phyloP scores from a whole-genome alignment of 768 basidiomycete genomes.

The Pleurotus pulmonarius region DNA sequence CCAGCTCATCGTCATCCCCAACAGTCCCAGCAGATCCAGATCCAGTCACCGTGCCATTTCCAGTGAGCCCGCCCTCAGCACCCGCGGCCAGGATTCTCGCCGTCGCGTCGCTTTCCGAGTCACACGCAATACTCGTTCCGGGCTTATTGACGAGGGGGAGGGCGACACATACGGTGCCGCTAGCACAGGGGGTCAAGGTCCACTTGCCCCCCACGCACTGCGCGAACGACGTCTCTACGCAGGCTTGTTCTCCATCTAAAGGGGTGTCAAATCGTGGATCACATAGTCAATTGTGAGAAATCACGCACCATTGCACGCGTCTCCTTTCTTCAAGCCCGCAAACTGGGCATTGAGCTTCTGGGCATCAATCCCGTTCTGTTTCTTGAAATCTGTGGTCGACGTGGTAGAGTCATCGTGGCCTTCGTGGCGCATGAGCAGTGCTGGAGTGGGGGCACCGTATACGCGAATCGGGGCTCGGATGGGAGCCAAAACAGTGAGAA shows the following conservation, averaged over 20 bases:
- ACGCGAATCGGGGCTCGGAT: slow-evolving; percentile 17
- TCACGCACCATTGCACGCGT: slow-evolving; percentile 43
- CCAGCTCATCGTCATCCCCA: slow-evolving; percentile 8
- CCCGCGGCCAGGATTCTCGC: slow-evolving; percentile 38
- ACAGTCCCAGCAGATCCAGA: slow-evolving; percentile 8
- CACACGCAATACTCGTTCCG: slow-evolving; percentile 44
- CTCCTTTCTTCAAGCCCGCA: slow-evolving; percentile 32
- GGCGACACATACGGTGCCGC: slow-evolving; percentile 37
- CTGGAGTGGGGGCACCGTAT: slow-evolving; percentile 27
- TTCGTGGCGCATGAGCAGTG: slow-evolving; percentile 19
- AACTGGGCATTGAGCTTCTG: slow-evolving; percentile 49
- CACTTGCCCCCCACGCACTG: slow-evolving; percentile 41
- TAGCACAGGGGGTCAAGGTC: slow-evolving; percentile 30
- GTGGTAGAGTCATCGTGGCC: slow-evolving; percentile 17
- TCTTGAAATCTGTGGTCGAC: slow-evolving; percentile 18
- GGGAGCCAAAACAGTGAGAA: not conserved
- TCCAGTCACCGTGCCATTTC: not conserved
- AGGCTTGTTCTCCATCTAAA: slow-evolving; percentile 35
- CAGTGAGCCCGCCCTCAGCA: slow-evolving; percentile 37
- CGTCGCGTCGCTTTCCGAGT: slow-evolving; percentile 32
- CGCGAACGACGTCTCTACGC: slow-evolving; percentile 36
- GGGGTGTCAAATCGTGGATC: slow-evolving; percentile 21
- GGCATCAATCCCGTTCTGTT: slow-evolving; percentile 46
- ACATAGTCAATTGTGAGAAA: not conserved
- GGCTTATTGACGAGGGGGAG: slow-evolving; percentile 44